Percentiles rank a stretch among this genome's conserved stretches.
Conservation (phyloP, 2,329 filamentous ascomycete genomes). For the Penicillium sp. region DNA sequence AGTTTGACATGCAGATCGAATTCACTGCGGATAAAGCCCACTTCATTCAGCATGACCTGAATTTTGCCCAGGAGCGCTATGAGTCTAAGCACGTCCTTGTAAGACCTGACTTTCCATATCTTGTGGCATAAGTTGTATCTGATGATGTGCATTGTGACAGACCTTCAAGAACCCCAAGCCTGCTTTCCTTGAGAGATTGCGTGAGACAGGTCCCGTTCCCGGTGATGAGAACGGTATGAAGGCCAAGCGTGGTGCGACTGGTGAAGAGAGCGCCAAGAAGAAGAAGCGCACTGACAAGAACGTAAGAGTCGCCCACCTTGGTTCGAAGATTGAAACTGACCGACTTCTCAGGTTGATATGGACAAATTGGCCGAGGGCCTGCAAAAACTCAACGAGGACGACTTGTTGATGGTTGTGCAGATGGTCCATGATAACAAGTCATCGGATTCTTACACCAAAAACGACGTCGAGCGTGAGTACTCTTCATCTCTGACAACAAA, state of each 20-base stretch:
- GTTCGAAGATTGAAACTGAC: background rate
- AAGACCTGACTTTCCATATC: constrained; percentile 30
- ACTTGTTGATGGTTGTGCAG: constrained; percentile 90
- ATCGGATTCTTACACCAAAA: constrained; percentile 92
- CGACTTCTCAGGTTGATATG: constrained; percentile 65
- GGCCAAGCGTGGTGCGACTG: constrained; percentile 56
- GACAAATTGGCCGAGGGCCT: constrained; percentile 94
- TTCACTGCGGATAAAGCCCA: constrained; percentile 86
- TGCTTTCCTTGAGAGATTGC: constrained; percentile 72
- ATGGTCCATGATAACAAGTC: constrained; percentile 98
- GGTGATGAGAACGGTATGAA: constrained; percentile 65
- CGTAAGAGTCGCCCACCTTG: constrained; percentile 35
- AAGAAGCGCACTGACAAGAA: constrained; percentile 66
- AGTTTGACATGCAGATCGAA: constrained; percentile 92
- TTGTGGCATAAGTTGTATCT: background rate
- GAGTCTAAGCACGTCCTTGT: constrained; percentile 76
- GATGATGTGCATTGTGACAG: constrained; percentile 33
- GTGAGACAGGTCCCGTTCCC: constrained; percentile 82
- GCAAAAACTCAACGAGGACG: constrained; percentile 86
- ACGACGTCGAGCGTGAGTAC: constrained; percentile 85
- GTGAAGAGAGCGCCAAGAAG: constrained; percentile 69
- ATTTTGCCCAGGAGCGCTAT: constrained; percentile 80
- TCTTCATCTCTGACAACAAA: background rate
- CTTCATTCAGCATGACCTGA: constrained; percentile 80
- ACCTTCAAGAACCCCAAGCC: constrained; percentile 91